phyloP scores from a whole-genome alignment of 495 filamentous ascomycete genomes.

The Sordaria brevicollis region DNA sequence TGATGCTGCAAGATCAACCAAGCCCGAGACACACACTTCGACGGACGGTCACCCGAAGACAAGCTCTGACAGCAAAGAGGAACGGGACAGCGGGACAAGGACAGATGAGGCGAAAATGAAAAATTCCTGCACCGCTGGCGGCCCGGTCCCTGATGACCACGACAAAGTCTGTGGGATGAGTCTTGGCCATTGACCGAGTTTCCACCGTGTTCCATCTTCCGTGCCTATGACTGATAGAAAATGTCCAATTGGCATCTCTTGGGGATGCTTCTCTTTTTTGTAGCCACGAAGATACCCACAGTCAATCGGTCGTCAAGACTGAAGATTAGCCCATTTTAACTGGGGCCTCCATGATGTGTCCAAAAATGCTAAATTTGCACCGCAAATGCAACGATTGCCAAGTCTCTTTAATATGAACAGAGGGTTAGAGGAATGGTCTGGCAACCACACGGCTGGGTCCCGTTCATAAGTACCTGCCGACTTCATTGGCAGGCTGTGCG shows the following conservation, averaged over 20 bases:
- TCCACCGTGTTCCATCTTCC: conserved; percentile 2
- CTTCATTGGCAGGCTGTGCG: background rate
- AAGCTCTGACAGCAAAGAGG: background rate
- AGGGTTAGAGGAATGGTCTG: background rate
- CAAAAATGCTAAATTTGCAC: background rate
- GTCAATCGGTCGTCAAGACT: background rate
- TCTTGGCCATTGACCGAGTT: background rate
- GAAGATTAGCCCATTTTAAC: background rate
- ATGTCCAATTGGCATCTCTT: background rate
- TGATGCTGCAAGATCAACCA: background rate
- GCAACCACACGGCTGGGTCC: background rate
- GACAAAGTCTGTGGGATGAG: background rate
- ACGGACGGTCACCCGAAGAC: background rate
- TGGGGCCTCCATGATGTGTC: background rate
- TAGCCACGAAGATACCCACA: background rate
- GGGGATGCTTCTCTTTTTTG: background rate
- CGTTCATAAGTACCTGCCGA: background rate
- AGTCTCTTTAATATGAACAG: background rate
- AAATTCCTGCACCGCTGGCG: background rate
- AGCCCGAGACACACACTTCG: background rate
- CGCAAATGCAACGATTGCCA: background rate
- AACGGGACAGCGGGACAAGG: no score
- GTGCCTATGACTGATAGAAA: background rate
- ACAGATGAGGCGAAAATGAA: background rate
- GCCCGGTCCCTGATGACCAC: background rate